Evolutionary conservation across 495 filamentous ascomycete genomes (phyloP), one percentile per base, ranked within the genome.

Genomic region (Margaritispora aquatica): DNA sequence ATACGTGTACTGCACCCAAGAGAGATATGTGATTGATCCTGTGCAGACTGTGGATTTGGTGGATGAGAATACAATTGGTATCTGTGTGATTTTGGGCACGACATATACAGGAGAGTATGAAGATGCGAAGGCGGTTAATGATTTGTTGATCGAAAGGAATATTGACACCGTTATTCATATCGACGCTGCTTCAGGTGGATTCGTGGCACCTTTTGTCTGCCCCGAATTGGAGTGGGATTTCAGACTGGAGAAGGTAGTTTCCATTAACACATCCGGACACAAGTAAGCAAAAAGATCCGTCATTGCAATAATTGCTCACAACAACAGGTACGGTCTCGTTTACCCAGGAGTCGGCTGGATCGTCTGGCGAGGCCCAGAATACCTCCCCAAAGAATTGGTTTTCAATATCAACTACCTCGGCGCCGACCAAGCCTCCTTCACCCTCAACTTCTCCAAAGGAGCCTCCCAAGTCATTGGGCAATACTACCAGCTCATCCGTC

Each of bases 391-490:
- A 70, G 92, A 96, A 69, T 84, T 96, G 36, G 89, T 96, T 66
- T 96, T 96, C 82, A 96, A 95, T 79, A 93, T 96, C 80, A 96
- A 96, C 75, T 96, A 96, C 70, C 86, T 96, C 1, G 92, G 92
- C 55, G 88, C 92, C 23, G 90, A 96, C 64, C 92, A 96, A 73
- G 85, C 91, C n/a, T 95, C 89, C 54, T 96, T 96, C 78, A 96
- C 92, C n/a, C 81, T 96, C 53, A 96, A 96, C 77, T 96, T 96
- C 78, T 91, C 87, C 70, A 93, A 94, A 72, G 92, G 92, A 57
- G 92, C 92, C 47, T 86, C 86, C 38, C 92, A 96, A 66, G 85
- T 96, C 62, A 96, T 96, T 67, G 92, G 92, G 27, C 92, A 96
- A 71, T 96, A 96, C 29, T 96, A 96, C 75, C 92, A 96, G 70